Evolutionary conservation across 495 filamentous ascomycete species (phyloP).

Genomic region (Cercophora samala): DNA sequence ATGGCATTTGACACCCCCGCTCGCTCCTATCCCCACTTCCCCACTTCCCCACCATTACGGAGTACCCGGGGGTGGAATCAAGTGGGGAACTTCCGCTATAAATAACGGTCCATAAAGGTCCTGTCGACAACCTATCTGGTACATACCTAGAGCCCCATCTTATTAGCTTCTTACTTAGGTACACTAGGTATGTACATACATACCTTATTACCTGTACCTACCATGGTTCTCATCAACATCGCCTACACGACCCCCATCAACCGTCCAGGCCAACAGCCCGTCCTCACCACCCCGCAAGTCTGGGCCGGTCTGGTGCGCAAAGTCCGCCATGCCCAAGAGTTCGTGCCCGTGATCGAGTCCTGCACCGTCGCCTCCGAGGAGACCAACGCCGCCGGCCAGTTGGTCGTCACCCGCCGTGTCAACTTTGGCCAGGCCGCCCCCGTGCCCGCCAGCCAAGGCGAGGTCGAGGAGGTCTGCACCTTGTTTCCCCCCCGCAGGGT

Average conservation of each 20-base stretch:
- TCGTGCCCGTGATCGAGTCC: constrained; percentile 39
- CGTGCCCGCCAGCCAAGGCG: constrained; percentile 12
- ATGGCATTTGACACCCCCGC: no score
- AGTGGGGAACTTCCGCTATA: no score
- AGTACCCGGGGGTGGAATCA: no score
- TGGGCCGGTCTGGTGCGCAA: constrained; percentile 44
- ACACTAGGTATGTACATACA: no score
- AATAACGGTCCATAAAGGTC: no score
- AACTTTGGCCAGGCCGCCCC: constrained; percentile 27
- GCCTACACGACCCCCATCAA: constrained; percentile 45
- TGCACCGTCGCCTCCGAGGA: constrained; percentile 33
- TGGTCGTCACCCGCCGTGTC: constrained; percentile 31
- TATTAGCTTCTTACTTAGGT: no score
- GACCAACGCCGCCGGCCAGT: constrained; percentile 16
- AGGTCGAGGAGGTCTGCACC: constrained; percentile 30
- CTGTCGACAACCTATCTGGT: no score
- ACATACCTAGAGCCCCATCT: no score
- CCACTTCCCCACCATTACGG: no score
- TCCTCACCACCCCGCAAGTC: constrained; percentile 36
- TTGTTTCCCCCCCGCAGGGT: constrained; percentile 35
- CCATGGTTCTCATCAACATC: constrained; percentile 38
- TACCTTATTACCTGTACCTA: no score
- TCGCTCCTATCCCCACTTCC: no score
- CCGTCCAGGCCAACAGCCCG: constrained; percentile 27
- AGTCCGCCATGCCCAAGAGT: constrained; percentile 37